A percentile compares a stretch with the other conserved stretches of the same genome.
Conservation (phyloP, 441 rosid species). For the Codiaeum variegatum region DNA sequence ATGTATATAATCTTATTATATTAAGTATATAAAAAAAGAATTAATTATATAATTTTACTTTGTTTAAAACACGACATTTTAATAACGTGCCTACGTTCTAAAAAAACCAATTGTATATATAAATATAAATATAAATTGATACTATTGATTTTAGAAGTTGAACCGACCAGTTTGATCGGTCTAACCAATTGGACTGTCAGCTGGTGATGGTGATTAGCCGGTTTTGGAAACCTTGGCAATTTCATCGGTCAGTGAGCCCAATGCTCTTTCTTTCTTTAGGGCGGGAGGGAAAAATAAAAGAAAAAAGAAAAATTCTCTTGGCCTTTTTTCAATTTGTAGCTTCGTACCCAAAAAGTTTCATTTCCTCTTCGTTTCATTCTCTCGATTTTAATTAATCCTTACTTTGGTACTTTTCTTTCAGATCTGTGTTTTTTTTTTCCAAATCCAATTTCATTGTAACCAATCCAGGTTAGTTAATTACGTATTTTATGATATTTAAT, state of each 20-base stretch:
- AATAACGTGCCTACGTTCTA: no score
- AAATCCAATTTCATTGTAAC: neutral
- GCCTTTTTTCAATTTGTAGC: neutral
- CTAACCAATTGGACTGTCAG: no score
- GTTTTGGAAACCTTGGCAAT: no score
- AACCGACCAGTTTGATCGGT: no score
- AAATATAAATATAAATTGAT: no score
- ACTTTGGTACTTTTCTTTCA: neutral
- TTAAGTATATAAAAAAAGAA: no score
- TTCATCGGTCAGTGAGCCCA: neutral
- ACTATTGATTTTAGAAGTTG: no score
- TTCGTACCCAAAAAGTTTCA: neutral
- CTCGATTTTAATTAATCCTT: neutral
- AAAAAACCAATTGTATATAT: no score
- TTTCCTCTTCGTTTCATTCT: neutral
- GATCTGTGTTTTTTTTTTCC: neutral
- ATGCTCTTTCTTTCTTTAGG: neutral
- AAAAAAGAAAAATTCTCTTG: neutral
- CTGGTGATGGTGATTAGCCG: no score
- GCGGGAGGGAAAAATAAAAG: constrained; percentile 5
- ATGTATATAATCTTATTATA: no score
- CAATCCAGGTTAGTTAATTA: constrained; percentile 2
- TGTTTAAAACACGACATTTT: no score
- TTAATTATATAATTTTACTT: no score
- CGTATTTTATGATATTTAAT: neutral